Percentiles rank a stretch among this genome's conserved stretches.
These are phyloP conservation scores for Diplodia intermedia DNA, from an alignment of 2,329 filamentous ascomycete genomes.

Conservation along the genomic window DNA sequence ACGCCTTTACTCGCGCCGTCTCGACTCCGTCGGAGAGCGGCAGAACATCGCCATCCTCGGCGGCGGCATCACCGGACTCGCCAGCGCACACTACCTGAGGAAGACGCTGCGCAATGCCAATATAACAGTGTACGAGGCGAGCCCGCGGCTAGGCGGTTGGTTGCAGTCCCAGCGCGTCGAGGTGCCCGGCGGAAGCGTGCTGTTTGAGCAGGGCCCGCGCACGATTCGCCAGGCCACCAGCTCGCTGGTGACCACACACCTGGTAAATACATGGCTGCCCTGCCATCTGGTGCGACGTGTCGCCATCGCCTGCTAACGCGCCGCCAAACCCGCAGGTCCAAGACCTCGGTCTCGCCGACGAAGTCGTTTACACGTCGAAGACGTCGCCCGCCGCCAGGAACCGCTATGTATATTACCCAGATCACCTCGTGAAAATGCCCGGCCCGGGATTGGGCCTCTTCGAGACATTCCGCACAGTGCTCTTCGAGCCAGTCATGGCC, in stretches of 20 bases:
- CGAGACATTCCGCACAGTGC: constrained; percentile 45
- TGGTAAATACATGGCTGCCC: constrained; percentile 61
- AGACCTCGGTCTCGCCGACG: constrained; percentile 62
- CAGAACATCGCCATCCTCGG: constrained; percentile 58
- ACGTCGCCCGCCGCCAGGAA: constrained; percentile 62
- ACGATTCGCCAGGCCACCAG: constrained; percentile 69
- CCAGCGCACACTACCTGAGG: constrained; percentile 72
- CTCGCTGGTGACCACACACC: constrained; percentile 70
- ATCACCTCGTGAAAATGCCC: constrained; percentile 73
- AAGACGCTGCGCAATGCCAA: constrained; percentile 70
- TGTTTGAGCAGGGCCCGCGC: constrained; percentile 85
- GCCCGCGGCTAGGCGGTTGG: constrained; percentile 79
- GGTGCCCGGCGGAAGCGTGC: constrained; percentile 67
- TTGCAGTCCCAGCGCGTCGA: constrained; percentile 70
- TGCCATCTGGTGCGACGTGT: constrained; percentile 1
- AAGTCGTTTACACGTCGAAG: constrained; percentile 63
- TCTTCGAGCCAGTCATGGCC: constrained; percentile 64
- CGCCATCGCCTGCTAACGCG: background rate
- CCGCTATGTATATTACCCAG: constrained; percentile 88
- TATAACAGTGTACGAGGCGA: constrained; percentile 83
- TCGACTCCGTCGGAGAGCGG: constrained; percentile 37
- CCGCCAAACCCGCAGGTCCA: constrained; percentile 16
- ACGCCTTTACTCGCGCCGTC: constrained; percentile 42
- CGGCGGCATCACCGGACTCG: constrained; percentile 60
- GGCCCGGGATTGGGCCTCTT: constrained; percentile 36